These are phyloP conservation scores for Pelargonium fulgidum DNA, from an alignment of 441 rosid species.

Conservation along the genomic window DNA sequence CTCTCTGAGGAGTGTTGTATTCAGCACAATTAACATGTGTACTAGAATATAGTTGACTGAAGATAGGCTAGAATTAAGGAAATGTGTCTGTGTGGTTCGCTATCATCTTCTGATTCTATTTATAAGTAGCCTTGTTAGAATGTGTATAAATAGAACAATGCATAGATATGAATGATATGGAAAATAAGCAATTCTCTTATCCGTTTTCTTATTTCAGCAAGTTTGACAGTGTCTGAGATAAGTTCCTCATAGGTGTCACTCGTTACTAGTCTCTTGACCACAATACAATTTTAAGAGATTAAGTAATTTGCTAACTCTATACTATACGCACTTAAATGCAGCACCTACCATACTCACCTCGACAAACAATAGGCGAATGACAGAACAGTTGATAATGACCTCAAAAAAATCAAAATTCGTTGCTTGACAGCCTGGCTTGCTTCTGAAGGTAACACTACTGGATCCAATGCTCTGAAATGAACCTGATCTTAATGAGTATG, in stretches of 20 bases:
- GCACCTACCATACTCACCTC: slow-evolving; percentile 38
- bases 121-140: too few species aligned
- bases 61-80: too few species aligned
- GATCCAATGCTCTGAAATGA: slow-evolving; percentile 52
- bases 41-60: too few species aligned
- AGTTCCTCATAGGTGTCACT: background rate
- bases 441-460: slow-evolving; percentile 53
- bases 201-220: background rate
- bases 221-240: background rate
- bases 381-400: slow-evolving; percentile 53
- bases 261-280: background rate
- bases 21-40: too few species aligned
- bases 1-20: too few species aligned
- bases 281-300: background rate
- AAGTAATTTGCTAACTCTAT: background rate
- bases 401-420: slow-evolving; percentile 50
- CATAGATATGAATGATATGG: too few species aligned
- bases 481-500: slow-evolving; percentile 22
- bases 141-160: too few species aligned
- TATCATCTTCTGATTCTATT: too few species aligned
- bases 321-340: slow-evolving; percentile 1
- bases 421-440: slow-evolving; percentile 59
- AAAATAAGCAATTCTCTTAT: too few species aligned
- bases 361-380: slow-evolving; percentile 64
- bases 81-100: too few species aligned